Conservation (phyloP, 192 early-diverging fungal species). For the Backusella parvicylindrica region DNA sequence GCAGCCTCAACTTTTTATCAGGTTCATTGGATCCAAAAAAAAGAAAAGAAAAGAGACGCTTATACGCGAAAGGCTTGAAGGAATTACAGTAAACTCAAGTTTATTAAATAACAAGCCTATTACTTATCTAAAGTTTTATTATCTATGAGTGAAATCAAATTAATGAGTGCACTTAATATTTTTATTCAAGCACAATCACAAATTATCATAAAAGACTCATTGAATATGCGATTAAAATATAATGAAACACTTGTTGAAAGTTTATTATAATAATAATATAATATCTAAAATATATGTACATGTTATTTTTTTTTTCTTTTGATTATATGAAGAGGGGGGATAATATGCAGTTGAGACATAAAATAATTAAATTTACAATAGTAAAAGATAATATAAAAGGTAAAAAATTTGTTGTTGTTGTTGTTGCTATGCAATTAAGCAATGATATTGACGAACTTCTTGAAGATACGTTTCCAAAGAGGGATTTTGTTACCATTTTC, state of each 20-base stretch:
- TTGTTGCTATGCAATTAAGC: constrained; percentile 16
- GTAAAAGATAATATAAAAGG: neutral
- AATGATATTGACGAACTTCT: constrained; percentile 21
- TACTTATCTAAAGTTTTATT: neutral
- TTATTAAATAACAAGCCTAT: neutral
- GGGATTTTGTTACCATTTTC: constrained; percentile 11
- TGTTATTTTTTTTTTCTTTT: neutral
- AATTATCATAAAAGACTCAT: too few species aligned
- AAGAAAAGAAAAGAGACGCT: too few species aligned
- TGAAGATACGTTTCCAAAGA: constrained; percentile 17
- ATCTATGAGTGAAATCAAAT: neutral
- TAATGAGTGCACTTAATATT: too few species aligned
- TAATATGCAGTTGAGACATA: neutral
- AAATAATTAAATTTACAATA: constrained; percentile 1
- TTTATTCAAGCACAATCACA: too few species aligned
- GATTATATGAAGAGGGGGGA: neutral
- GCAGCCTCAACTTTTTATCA: neutral
- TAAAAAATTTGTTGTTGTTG: neutral
- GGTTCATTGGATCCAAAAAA: neutral
- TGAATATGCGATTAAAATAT: neutral
- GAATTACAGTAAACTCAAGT: neutral
- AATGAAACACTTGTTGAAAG: neutral
- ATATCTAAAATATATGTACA: neutral
- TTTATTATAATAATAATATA: neutral
- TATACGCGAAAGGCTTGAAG: neutral